Evolutionary conservation across 2,329 filamentous ascomycete species (phyloP), one percentile per base, ranked within the genome.

Genomic region (Phialophora chinensis): DNA sequence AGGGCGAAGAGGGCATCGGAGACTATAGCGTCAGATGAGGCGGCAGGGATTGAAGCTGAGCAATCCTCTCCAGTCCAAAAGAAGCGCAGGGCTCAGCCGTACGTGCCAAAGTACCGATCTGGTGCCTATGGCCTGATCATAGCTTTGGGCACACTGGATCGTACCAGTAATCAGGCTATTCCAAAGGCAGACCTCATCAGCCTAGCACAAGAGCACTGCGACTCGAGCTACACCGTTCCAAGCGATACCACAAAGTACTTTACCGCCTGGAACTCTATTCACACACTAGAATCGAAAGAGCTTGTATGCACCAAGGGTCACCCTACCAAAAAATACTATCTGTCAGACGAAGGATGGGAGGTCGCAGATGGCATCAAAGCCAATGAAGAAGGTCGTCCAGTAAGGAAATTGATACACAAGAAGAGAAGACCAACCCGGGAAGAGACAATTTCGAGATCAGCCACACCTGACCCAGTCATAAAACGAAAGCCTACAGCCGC

Each of bases 181-280:
- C 86, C 87, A 10, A 94, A 93, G 75, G 75, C 82, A 6, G 85
- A 91, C 64, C 78, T 93, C 2, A 89, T 93, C 54, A 87, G 88
- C 66, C 79, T 84, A 12, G 90, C 91, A 0, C 90, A 94, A 73
- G 86, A 86, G 6, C 83, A 91, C 75, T 92, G 89, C 72, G 90
- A 93, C 74, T 80, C 88, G 1, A 93, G 90, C 0, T 93, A 92
- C 72, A 89, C 85, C 0, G 87, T 85, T 0, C 88, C 90, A 0
- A 82, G 80, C 49, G 89, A 91, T 62, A 82, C 90, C 0, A 88
- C 84, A 11, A 90, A 88, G 64, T 91, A 86, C 72, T 91, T 91
- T 72, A 94, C 91, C 0, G 91, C 91, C 0, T 95, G 91, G 91
- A 90, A 86, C 73, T 92, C 91, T 1, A 93, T 94, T 85, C 91